A percentile compares a stretch with the other conserved stretches of the same genome.
phyloP scores from a whole-genome alignment of 306 rosid genomes.

The Bauhinia variegata region DNA sequence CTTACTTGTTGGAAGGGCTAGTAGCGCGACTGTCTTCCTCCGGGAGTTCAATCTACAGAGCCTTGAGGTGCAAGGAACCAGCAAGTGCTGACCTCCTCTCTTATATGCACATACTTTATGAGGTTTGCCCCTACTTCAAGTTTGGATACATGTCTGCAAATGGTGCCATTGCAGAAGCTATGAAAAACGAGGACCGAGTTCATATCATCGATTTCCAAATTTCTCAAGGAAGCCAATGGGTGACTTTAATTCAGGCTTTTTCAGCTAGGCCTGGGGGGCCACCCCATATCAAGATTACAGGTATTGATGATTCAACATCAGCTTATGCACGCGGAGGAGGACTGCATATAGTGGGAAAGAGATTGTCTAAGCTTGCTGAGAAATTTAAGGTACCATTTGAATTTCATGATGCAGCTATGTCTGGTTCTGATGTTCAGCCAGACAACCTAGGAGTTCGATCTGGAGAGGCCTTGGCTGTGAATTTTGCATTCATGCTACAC shows the following conservation, averaged over 20 bases:
- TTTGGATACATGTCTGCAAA: slow-evolving; percentile 98
- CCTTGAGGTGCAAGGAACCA: slow-evolving; percentile 81
- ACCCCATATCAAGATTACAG: slow-evolving; percentile 92
- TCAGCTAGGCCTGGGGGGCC: slow-evolving; percentile 99
- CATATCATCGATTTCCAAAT: slow-evolving; percentile 96
- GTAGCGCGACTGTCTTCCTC: slow-evolving; percentile 72
- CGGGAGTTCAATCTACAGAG: slow-evolving; percentile 75
- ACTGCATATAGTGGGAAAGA: slow-evolving; percentile 69
- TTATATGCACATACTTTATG: slow-evolving; percentile 84
- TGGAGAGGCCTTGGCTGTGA: slow-evolving; percentile 84
- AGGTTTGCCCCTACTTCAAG: slow-evolving; percentile 94
- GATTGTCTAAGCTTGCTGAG: slow-evolving; percentile 74
- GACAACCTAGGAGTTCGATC: slow-evolving; percentile 60
- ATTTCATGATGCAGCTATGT: slow-evolving; percentile 72
- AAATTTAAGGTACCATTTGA: slow-evolving; percentile 79
- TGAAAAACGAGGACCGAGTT: slow-evolving; percentile 79
- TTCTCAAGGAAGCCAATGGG: slow-evolving; percentile 93
- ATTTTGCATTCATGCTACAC: slow-evolving; percentile 90
- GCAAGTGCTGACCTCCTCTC: slow-evolving; percentile 78
- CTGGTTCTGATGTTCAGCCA: slow-evolving; percentile 73
- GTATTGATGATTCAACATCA: slow-evolving; percentile 77
- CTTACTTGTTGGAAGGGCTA: slow-evolving; percentile 95
- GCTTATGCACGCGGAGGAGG: slow-evolving; percentile 97
- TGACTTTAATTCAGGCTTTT: slow-evolving; percentile 91
- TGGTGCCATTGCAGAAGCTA: slow-evolving; percentile 99